These are phyloP conservation scores for Pichia cactophila DNA, from an alignment of 1,139 yeast species.

Conservation along the genomic window DNA sequence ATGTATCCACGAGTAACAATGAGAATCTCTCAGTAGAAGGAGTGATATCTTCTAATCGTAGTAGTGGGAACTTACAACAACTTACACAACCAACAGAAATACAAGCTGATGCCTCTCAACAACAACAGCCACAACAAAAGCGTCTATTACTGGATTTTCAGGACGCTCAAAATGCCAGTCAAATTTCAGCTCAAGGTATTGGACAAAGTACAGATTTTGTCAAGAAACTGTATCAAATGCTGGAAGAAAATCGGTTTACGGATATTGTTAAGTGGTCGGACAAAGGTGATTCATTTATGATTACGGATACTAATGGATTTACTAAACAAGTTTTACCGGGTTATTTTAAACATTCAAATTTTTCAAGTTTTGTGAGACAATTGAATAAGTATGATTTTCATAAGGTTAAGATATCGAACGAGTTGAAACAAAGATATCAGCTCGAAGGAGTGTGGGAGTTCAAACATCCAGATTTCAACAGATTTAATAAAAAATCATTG, in stretches of 20 bases:
- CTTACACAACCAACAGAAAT: not conserved
- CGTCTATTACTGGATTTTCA: not conserved
- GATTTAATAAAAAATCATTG: slow-evolving; percentile 60
- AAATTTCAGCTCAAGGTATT: not conserved
- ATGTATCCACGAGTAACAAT: not conserved
- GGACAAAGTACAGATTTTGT: slow-evolving; percentile 53
- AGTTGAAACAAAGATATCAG: slow-evolving; percentile 32
- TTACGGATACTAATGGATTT: slow-evolving; percentile 81
- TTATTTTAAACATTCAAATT: slow-evolving; percentile 89
- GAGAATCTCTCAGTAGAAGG: not conserved
- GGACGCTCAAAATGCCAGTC: not conserved
- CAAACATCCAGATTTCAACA: slow-evolving; percentile 79
- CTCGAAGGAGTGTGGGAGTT: slow-evolving; percentile 93
- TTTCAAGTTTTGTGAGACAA: slow-evolving; percentile 91
- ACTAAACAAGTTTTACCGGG: slow-evolving; percentile 79
- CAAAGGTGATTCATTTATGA: slow-evolving; percentile 79
- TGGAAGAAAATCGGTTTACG: slow-evolving; percentile 69
- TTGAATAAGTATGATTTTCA: slow-evolving; percentile 95
- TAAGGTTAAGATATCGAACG: slow-evolving; percentile 52
- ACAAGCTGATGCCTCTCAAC: not conserved
- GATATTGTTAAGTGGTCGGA: slow-evolving; percentile 80
- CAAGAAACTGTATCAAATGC: slow-evolving; percentile 70
- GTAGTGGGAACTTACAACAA: not conserved
- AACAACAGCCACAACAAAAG: slow-evolving; percentile 1
- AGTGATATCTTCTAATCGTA: not conserved